Conservation (phyloP, 441 rosid genomes). For the Jatropha podagrica region DNA sequence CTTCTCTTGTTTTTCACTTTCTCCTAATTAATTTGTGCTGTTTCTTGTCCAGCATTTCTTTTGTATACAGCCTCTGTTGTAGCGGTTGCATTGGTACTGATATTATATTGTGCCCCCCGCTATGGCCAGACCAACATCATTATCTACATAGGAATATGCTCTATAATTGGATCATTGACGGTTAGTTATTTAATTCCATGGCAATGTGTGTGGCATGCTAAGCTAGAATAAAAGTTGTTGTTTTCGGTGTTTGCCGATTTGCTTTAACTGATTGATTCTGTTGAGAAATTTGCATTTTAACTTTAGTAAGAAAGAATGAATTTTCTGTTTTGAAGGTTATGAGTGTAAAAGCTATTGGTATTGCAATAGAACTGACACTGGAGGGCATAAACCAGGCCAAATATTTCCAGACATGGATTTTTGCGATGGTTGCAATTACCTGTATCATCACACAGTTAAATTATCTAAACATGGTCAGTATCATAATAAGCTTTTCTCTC, state of each 20-base stretch:
- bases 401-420: constrained; percentile 79
- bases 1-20: constrained; percentile 1
- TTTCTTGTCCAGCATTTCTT: constrained; percentile 58
- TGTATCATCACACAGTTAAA: constrained; percentile 79
- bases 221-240: neutral
- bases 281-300: neutral
- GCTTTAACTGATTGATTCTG: neutral
- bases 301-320: constrained; percentile 3
- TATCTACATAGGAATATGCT: constrained; percentile 68
- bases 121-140: constrained; percentile 67
- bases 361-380: constrained; percentile 81
- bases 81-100: constrained; percentile 55
- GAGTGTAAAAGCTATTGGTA: constrained; percentile 94
- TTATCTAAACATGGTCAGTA: constrained; percentile 83
- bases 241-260: constrained; percentile 6
- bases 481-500: constrained; percentile 3
- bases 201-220: neutral
- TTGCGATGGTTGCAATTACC: constrained; percentile 74
- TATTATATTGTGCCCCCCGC: constrained; percentile 57
- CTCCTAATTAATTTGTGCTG: constrained; percentile 9
- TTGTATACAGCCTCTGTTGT: constrained; percentile 52
- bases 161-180: constrained; percentile 66
- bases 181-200: constrained; percentile 30
- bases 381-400: constrained; percentile 76
- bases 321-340: constrained; percentile 59